A percentile compares a stretch with the other conserved stretches of the same genome.
Evolutionary conservation across 2,329 filamentous ascomycete genomes (phyloP).

Genomic region (Trichoderma breve): DNA sequence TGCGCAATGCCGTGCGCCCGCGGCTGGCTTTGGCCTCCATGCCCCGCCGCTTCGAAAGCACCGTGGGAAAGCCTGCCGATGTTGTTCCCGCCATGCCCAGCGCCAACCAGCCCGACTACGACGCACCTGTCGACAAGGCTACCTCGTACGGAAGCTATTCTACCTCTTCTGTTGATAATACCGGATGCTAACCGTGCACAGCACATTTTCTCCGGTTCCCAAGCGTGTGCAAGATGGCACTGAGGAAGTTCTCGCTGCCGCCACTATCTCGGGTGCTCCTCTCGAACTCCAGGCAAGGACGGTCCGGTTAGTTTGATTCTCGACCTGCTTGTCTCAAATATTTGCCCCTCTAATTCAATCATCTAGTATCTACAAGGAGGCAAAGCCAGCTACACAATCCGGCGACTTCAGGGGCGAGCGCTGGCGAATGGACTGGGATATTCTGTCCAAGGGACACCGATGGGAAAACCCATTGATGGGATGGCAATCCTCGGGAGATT

Average conservation of each 20-base stretch:
- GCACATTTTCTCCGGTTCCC: slow-evolving; percentile 86
- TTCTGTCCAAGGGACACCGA: slow-evolving; percentile 84
- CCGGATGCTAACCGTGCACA: slow-evolving; percentile 36
- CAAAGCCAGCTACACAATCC: slow-evolving; percentile 96
- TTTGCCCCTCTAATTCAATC: neutral
- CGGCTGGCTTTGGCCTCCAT: slow-evolving; percentile 41
- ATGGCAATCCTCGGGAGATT: slow-evolving; percentile 94
- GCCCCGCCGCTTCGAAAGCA: slow-evolving; percentile 56
- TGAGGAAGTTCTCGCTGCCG: slow-evolving; percentile 77
- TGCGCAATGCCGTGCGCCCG: slow-evolving; percentile 45
- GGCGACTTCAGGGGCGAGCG: slow-evolving; percentile 78
- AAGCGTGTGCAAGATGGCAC: slow-evolving; percentile 88
- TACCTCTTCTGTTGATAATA: neutral
- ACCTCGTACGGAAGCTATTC: slow-evolving; percentile 65
- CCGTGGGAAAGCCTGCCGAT: slow-evolving; percentile 43
- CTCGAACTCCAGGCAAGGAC: slow-evolving; percentile 90
- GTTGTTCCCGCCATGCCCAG: slow-evolving; percentile 38
- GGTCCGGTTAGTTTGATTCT: slow-evolving; percentile 67
- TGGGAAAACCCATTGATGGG: slow-evolving; percentile 99
- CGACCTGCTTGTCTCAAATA: neutral
- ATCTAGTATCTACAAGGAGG: slow-evolving; percentile 79
- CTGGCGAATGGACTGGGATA: slow-evolving; percentile 99
- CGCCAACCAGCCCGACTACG: slow-evolving; percentile 76
- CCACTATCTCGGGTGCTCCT: slow-evolving; percentile 86
- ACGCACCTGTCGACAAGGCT: slow-evolving; percentile 77